phyloP scores from a whole-genome alignment of 306 rosid genomes.

The Quercus variabilis region DNA sequence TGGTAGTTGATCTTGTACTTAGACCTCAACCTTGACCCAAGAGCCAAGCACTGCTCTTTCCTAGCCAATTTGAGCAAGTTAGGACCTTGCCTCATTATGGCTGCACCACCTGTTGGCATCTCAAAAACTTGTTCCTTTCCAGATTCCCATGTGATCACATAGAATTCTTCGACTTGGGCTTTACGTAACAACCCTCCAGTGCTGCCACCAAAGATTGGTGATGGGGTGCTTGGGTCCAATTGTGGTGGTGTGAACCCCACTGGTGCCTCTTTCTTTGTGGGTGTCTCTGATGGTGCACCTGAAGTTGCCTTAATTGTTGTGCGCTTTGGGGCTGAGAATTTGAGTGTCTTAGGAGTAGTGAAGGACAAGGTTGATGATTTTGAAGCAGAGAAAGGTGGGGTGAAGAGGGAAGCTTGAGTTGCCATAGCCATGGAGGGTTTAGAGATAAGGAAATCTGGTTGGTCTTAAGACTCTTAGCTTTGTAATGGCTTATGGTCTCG shows the following conservation, averaged over 20 bases:
- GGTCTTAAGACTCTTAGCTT: too few relatives aligned
- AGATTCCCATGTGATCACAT: constrained; percentile 90
- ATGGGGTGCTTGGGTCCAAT: constrained; percentile 88
- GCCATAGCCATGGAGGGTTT: constrained; percentile 66
- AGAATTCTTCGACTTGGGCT: constrained; percentile 95
- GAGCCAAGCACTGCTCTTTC: constrained; percentile 97
- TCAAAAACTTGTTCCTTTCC: constrained; percentile 95
- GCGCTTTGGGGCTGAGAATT: constrained; percentile 25
- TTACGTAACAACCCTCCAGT: constrained; percentile 86
- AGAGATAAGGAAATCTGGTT: neutral
- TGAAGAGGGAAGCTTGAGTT: constrained; percentile 82
- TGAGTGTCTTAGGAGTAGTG: constrained; percentile 44
- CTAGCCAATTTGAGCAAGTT: constrained; percentile 83
- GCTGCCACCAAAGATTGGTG: constrained; percentile 94
- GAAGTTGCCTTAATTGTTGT: constrained; percentile 30
- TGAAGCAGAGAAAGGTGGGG: constrained; percentile 36
- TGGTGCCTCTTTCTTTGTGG: constrained; percentile 49
- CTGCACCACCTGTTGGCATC: constrained; percentile 99
- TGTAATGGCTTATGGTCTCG: neutral
- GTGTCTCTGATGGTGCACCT: constrained; percentile 1
- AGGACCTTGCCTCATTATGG: constrained; percentile 93
- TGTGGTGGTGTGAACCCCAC: constrained; percentile 92
- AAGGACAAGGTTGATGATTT: constrained; percentile 50
- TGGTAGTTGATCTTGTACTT: constrained; percentile 98
- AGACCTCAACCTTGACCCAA: constrained; percentile 85